phyloP scores from a whole-genome alignment of 169 alveolate genomes.

The Plasmodium vinckei region DNA sequence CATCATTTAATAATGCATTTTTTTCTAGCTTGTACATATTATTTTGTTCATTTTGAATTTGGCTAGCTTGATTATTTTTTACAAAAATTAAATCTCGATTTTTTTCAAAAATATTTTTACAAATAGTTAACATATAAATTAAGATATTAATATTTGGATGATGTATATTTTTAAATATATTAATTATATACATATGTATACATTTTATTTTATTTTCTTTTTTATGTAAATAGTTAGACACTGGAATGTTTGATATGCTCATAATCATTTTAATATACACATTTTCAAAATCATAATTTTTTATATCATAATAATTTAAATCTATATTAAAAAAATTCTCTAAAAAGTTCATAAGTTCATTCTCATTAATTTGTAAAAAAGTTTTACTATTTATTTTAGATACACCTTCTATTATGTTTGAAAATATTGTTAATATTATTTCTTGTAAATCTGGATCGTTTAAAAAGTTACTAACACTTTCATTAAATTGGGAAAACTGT shows the following conservation, averaged over 20 bases:
- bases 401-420: slow-evolving; percentile 45
- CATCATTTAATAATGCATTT: slow-evolving; percentile 12
- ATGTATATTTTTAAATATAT: slow-evolving; percentile 42
- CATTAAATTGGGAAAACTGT: too few species aligned
- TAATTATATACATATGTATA: slow-evolving; percentile 22
- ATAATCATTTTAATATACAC: slow-evolving; percentile 32
- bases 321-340: slow-evolving; percentile 29
- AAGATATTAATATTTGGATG: slow-evolving; percentile 53
- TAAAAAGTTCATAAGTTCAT: slow-evolving; percentile 40
- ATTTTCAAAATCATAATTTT: slow-evolving; percentile 33
- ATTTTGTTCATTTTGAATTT: slow-evolving; percentile 8
- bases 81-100: slow-evolving; percentile 44
- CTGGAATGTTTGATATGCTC: slow-evolving; percentile 31
- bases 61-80: slow-evolving; percentile 8
- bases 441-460: slow-evolving; percentile 9
- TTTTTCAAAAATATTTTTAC: slow-evolving; percentile 68
- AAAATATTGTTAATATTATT: slow-evolving; percentile 16
- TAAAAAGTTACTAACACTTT: neutral
- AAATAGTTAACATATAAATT: slow-evolving; percentile 30
- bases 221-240: slow-evolving; percentile 44
- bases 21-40: slow-evolving; percentile 29
- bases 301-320: slow-evolving; percentile 34
- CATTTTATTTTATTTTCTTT: slow-evolving; percentile 51
- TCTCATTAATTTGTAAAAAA: slow-evolving; percentile 51
- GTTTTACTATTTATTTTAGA: slow-evolving; percentile 39